These are phyloP conservation scores for Passiflora organensis DNA, from an alignment of 345 rosid species.

Conservation along the genomic window DNA sequence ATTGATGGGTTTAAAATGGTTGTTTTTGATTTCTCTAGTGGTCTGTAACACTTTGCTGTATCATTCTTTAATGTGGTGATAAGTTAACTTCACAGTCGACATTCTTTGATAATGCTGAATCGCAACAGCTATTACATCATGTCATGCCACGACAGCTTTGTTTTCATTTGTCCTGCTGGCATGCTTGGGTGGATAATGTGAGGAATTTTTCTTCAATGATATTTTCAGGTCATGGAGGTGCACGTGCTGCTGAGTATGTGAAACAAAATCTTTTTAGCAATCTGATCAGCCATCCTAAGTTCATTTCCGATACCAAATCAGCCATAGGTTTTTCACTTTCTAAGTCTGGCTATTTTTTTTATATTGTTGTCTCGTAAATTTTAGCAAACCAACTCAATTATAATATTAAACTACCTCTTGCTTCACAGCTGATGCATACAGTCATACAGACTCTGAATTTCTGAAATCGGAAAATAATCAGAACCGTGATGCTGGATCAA, in stretches of 20 bases:
- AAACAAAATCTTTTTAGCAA: constrained; percentile 91
- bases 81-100: neutral
- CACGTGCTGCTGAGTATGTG: constrained; percentile 97
- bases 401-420: constrained; percentile 10
- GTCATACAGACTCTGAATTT: constrained; percentile 85
- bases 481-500: constrained; percentile 98
- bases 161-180: neutral
- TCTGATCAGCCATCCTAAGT: constrained; percentile 90
- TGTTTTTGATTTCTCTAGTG: constrained; percentile 11
- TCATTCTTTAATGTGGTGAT: constrained; percentile 8
- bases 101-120: neutral
- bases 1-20: constrained; percentile 18
- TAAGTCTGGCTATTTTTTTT: neutral
- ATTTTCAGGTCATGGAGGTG: constrained; percentile 95
- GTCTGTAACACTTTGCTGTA: constrained; percentile 12
- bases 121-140: no score
- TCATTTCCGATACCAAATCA: constrained; percentile 83
- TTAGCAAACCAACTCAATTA: constrained; percentile 13
- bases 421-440: constrained; percentile 83
- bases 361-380: constrained; percentile 2
- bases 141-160: no score
- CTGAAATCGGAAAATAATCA: constrained; percentile 86
- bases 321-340: constrained; percentile 68
- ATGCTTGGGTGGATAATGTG: no score
- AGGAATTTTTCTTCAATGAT: no score